Percentiles rank a stretch among this genome's conserved stretches.
These are phyloP conservation scores for Coemansia interrupta DNA, from an alignment of 192 early-diverging fungal genomes.

Conservation along the genomic window DNA sequence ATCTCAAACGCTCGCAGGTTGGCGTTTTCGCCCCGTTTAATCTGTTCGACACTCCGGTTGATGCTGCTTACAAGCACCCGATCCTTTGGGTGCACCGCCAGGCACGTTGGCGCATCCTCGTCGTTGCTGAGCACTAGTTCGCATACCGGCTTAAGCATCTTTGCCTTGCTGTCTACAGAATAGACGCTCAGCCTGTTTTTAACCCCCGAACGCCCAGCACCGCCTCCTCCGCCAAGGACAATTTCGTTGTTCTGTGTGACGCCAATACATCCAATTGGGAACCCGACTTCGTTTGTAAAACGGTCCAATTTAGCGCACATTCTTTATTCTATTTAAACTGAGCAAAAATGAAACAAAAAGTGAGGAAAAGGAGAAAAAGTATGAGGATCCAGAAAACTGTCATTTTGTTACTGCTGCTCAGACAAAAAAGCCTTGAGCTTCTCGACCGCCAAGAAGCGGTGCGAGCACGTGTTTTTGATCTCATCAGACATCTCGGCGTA, in stretches of 20 bases:
- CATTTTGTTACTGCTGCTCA: constrained; percentile 10
- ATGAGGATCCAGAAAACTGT: no score
- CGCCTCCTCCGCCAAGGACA: constrained; percentile 84
- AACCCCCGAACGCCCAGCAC: constrained; percentile 72
- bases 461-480: constrained; percentile 88
- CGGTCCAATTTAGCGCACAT: constrained; percentile 22
- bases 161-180: no score
- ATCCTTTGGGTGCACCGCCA: constrained; percentile 77
- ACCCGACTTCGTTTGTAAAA: constrained; percentile 48
- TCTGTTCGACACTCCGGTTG: constrained; percentile 61
- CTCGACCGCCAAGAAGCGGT: constrained; percentile 71
- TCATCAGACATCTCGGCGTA: constrained; percentile 86
- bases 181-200: constrained; percentile 67
- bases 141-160: constrained; percentile 23
- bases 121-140: constrained; percentile 54
- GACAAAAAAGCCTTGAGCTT: constrained; percentile 60
- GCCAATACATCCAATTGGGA: constrained; percentile 61
- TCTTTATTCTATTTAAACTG: not conserved
- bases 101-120: constrained; percentile 82
- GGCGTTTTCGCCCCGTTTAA: constrained; percentile 67
- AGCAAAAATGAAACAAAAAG: not conserved
- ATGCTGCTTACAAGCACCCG: constrained; percentile 63
- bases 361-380: constrained; percentile 1
- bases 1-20: constrained; percentile 77
- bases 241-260: constrained; percentile 59